phyloP scores from a whole-genome alignment of 352 stramenopile species.

The Globisporangium solare region DNA sequence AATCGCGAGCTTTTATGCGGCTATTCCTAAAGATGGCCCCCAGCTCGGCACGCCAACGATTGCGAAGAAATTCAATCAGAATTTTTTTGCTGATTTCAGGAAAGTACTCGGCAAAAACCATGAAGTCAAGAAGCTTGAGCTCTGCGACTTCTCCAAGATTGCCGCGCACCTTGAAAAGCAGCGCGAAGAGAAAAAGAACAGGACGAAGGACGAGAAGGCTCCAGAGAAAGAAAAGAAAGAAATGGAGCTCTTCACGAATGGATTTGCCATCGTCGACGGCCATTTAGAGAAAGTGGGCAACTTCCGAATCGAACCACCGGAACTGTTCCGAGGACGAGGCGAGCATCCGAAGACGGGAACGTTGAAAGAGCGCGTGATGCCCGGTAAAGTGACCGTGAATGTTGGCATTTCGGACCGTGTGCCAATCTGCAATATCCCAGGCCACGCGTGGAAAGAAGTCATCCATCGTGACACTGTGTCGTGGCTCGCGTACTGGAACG shows the following conservation, averaged over 20 bases:
- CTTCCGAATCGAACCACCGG: conserved; percentile 96
- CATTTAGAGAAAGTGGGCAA: conserved; percentile 98
- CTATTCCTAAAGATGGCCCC: conserved; percentile 95
- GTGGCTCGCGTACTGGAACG: conserved; percentile 95
- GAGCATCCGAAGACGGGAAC: conserved; percentile 99
- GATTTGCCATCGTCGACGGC: conserved; percentile 96
- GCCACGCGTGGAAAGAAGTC: conserved; percentile 96
- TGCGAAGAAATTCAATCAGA: conserved; percentile 98
- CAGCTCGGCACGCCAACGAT: conserved; percentile 97
- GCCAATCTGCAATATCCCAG: conserved; percentile 88
- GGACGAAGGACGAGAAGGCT: conserved; percentile 94
- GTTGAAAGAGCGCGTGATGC: conserved; percentile 95
- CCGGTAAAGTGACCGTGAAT: conserved; percentile 98
- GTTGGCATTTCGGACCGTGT: conserved; percentile 90
- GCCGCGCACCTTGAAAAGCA: conserved; percentile 89
- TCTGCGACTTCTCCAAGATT: conserved; percentile 97
- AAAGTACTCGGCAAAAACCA: conserved; percentile 91
- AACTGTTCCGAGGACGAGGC: conserved; percentile 97
- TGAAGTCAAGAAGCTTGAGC: conserved; percentile 94
- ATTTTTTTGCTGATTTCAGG: conserved; percentile 97
- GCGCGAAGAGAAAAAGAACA: conserved; percentile 93
- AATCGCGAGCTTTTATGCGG: conserved; percentile 93
- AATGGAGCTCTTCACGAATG: conserved; percentile 90
- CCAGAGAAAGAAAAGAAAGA: conserved; percentile 90
- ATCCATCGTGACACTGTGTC: conserved; percentile 92